phyloP scores from a whole-genome alignment of 2,329 filamentous ascomycete species.

The Harringtonia lauricola region DNA sequence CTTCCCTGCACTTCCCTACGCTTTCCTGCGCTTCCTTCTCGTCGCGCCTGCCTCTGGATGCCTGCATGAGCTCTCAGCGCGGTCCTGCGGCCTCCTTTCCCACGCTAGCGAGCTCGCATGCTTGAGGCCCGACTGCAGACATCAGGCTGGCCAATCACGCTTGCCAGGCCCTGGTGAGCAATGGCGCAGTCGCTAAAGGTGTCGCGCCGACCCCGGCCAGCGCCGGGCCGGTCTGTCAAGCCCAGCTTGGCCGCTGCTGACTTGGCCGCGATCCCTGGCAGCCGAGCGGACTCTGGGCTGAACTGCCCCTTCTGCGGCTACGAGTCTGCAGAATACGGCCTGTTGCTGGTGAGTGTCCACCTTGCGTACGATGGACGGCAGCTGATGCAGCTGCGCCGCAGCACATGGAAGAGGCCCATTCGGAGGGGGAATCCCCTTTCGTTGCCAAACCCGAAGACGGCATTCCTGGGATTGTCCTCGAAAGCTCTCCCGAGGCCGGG shows the following conservation, averaged over 20 bases:
- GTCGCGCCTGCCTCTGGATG: no score
- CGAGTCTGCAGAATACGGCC: constrained; percentile 22
- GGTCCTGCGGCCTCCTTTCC: no score
- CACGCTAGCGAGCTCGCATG: no score
- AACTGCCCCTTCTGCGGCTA: constrained; percentile 30
- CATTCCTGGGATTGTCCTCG: neutral
- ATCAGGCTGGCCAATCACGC: no score
- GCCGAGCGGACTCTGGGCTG: constrained; percentile 3
- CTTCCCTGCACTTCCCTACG: no score
- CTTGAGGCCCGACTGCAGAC: no score
- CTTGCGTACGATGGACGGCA: neutral
- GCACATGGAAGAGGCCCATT: constrained; percentile 19
- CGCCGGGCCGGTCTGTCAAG: neutral
- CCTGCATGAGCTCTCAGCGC: no score
- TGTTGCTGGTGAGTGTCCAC: constrained; percentile 21
- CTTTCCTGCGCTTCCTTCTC: no score
- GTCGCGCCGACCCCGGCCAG: neutral
- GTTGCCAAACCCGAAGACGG: constrained; percentile 4
- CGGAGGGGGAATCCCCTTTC: constrained; percentile 6
- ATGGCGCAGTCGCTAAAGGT: constrained; percentile 1
- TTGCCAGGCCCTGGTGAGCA: neutral
- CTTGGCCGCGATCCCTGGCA: neutral
- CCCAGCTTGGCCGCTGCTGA: neutral
- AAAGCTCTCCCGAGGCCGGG: neutral
- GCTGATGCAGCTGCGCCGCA: constrained; percentile 6